A percentile compares a stretch with the other conserved stretches of the same genome.
phyloP scores from a whole-genome alignment of 805 yeast genomes.

The Myxozyma sirexii region DNA sequence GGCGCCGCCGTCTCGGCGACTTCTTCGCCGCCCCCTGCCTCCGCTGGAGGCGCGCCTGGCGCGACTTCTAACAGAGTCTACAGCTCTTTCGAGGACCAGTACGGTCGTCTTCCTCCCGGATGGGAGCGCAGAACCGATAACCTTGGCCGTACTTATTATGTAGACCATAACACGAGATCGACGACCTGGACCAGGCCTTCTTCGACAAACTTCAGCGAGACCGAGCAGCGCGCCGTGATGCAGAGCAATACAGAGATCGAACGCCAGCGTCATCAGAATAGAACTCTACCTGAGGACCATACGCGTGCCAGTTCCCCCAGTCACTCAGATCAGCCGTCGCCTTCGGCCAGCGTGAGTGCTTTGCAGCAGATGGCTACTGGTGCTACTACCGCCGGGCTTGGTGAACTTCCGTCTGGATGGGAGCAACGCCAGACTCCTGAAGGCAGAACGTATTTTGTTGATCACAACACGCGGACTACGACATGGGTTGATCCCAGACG shows the following conservation, averaged over 20 bases:
- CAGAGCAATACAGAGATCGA: conserved; percentile 79
- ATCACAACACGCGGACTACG: conserved; percentile 98
- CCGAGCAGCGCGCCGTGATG: conserved; percentile 54
- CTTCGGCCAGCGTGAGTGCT: conserved; percentile 28
- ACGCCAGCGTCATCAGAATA: conserved; percentile 84
- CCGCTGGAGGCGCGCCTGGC: conserved; percentile 23
- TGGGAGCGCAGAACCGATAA: conserved; percentile 99
- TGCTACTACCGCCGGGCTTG: conserved; percentile 92
- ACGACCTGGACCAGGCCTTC: conserved; percentile 99
- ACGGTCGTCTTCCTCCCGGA: conserved; percentile 95
- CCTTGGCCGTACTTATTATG: conserved; percentile 96
- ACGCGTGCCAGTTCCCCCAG: conserved; percentile 41
- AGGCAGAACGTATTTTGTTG: conserved; percentile 97
- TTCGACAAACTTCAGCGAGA: conserved; percentile 74
- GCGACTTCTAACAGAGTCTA: conserved; percentile 56
- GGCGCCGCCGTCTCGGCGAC: conserved; percentile 29
- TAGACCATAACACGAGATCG: conserved; percentile 95
- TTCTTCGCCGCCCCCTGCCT: conserved; percentile 31
- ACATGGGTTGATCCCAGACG: conserved; percentile 99
- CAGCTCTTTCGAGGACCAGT: conserved; percentile 95
- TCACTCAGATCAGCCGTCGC: conserved; percentile 10
- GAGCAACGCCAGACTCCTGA: conserved; percentile 97
- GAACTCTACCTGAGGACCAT: conserved; percentile 78
- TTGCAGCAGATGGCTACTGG: conserved; percentile 66
- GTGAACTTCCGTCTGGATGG: conserved; percentile 99